These are phyloP conservation scores for Glycine soja DNA, from an alignment of 306 rosid genomes.

Conservation along the genomic window DNA sequence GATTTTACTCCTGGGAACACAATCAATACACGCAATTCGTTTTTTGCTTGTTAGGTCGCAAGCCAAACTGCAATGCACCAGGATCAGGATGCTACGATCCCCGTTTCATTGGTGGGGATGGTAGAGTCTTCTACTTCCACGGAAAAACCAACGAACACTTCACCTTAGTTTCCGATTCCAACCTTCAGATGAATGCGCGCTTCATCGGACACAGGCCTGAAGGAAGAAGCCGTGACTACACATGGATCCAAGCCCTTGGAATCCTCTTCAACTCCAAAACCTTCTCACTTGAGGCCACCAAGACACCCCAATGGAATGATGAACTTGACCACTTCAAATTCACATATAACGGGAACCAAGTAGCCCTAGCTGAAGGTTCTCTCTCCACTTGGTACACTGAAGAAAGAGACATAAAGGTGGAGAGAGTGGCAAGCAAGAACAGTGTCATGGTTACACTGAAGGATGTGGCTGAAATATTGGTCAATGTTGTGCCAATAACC, in stretches of 20 bases:
- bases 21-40: neutral
- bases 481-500: conserved; percentile 60
- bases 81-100: conserved; percentile 65
- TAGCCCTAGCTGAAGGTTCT: conserved; percentile 31
- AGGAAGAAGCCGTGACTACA: conserved; percentile 47
- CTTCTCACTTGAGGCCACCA: conserved; percentile 55
- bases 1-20: neutral
- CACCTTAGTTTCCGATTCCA: conserved; percentile 49
- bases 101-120: conserved; percentile 60
- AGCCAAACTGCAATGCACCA: conserved; percentile 62
- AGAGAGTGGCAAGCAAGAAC: conserved; percentile 54
- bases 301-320: conserved; percentile 45
- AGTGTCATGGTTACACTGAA: conserved; percentile 43
- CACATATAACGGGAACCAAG: conserved; percentile 37
- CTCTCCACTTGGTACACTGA: conserved; percentile 50
- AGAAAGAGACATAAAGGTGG: conserved; percentile 40
- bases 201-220: conserved; percentile 57
- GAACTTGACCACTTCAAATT: conserved; percentile 47
- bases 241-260: conserved; percentile 59
- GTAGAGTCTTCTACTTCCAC: conserved; percentile 61
- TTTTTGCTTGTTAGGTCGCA: conserved; percentile 34
- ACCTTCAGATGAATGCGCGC: conserved; percentile 59
- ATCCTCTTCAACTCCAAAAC: conserved; percentile 45
- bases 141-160: conserved; percentile 57
- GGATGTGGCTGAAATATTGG: conserved; percentile 52